Evolutionary conservation across 2,329 filamentous ascomycete species (phyloP), one percentile per base, ranked within the genome.

Genomic region (Colletotrichum chrysophilum): DNA sequence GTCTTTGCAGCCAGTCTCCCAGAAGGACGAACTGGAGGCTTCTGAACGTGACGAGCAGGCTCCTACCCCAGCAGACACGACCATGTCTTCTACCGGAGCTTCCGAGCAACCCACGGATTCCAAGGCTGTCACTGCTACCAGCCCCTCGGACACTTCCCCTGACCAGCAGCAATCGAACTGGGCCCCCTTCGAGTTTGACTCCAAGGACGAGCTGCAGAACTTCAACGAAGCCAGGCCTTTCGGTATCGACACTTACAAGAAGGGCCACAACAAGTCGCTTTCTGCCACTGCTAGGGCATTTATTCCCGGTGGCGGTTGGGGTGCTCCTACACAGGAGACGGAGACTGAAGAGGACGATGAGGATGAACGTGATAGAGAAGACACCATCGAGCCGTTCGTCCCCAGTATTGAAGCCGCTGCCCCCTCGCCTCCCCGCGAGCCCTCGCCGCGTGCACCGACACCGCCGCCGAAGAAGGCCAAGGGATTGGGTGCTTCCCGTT

Each of bases 241-340:
- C 75, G 87, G 86, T 14, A 86, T 89, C 3, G 85, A 87, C 18
- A 79, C 74, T 16, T 85, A 88, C 79, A 81, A 85, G 77, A 86
- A 87, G 70, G 82, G 86, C 81, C 81, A 82, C 83, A 88, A 87
- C 77, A 88, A 89, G 77, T 92, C 92, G 5, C 87, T 96, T 28
- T 96, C 94, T 43, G 93, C 94, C 5, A 89, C 91, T 18, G 94
- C 94, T 1, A 91, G 91, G 79, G 89, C 94, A 0, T 97, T 97
- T 81, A 89, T 87, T 6, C 89, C 90, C 16, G 85, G 86, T 21
- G 84, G 69, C n/a, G 66, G 68, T 10, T 78, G 77, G 77, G 48
- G 38, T 4, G 48, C 13, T 56, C 28, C 66, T 60, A 14, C 62
- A 7, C 65, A 62, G 28, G 68, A 75, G 24, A 38, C 80, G 2